Evolutionary conservation across 768 basidiomycete genomes (phyloP), one percentile per base, ranked within the genome.

Genomic region (Leccinellum rugosiceps): DNA sequence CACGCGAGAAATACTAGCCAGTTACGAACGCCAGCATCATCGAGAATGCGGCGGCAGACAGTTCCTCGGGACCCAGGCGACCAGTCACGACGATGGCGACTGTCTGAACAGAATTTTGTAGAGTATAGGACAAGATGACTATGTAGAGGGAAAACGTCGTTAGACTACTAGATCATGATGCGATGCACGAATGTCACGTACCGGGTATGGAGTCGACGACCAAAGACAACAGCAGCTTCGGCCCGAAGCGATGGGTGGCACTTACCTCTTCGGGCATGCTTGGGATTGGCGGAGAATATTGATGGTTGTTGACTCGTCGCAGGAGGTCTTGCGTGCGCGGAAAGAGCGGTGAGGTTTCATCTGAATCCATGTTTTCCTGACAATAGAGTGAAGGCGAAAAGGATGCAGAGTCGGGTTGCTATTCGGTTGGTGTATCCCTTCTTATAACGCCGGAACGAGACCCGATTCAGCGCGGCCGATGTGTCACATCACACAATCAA

Each of bases 21-120:
- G 88, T 87, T 8, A 89, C 88, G 67, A 84, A 87, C 14, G 87
- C 88, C 63, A 91, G 72, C 88, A 90, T 90, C 67, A 87, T 74
- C 28, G 86, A 80, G 63, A 90, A 87, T 44, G 89, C 87, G 13
- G 89, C 80, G 2, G 82, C 84, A 1, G 87, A 87, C 15, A 91
- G 75, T 64, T 87, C 83, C 60, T 85, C 75, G 19, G 88, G 82
- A 3, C 89, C 88, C 9, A 90, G 77, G 19, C 83, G 82, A 25
- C 87, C 87, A 11, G 79, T 80, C 61, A 90, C 78, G 32, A 88
- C 62, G 52, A 89, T 78, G 17, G 86, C 81, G 17, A 77, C 73
- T 4, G 87, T 86, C 68, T 89, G 88, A 35, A 88, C 78, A 4
- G 87, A 89, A 65, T 88, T 88, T 69, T 90, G 88, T 21, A 90